These are phyloP conservation scores for Coix lacrymajobi DNA, from an alignment of 176 grass and related monocot genomes.

Conservation along the genomic window DNA sequence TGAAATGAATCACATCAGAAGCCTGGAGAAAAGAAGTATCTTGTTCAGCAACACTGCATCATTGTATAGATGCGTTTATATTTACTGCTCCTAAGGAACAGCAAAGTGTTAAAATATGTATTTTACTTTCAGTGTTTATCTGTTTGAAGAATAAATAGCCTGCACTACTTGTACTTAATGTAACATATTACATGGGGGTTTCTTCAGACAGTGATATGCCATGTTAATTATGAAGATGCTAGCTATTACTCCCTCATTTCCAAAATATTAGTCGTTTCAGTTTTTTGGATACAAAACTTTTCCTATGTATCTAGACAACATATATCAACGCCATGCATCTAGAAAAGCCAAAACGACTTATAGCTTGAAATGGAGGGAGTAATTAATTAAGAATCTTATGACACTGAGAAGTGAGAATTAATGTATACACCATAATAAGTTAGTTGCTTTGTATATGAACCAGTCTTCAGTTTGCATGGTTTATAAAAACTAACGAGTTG, in stretches of 20 bases:
- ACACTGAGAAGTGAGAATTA: background rate
- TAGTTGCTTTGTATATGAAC: background rate
- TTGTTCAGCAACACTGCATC: background rate
- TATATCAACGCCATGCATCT: no score
- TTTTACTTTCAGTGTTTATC: conserved; percentile 8
- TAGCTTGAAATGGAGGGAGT: no score
- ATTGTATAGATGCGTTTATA: background rate
- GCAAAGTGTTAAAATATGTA: conserved; percentile 5
- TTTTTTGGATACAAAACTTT: no score
- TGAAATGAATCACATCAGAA: conserved; percentile 11
- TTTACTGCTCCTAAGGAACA: conserved; percentile 2
- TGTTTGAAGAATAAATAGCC: conserved; percentile 28
- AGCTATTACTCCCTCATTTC: no score
- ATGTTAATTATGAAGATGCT: background rate
- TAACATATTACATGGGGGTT: conserved; percentile 2
- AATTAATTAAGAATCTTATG: background rate
- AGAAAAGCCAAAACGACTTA: no score
- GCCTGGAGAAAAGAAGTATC: background rate
- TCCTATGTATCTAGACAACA: no score
- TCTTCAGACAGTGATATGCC: conserved; percentile 4
- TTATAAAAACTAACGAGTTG: background rate
- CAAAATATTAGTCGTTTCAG: no score
- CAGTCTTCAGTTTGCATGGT: conserved; percentile 8
- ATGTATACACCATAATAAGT: background rate
- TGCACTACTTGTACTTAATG: background rate